These are phyloP conservation scores for Poteriospumella lacustris DNA, from an alignment of 108 stramenopile genomes.

Conservation along the genomic window DNA sequence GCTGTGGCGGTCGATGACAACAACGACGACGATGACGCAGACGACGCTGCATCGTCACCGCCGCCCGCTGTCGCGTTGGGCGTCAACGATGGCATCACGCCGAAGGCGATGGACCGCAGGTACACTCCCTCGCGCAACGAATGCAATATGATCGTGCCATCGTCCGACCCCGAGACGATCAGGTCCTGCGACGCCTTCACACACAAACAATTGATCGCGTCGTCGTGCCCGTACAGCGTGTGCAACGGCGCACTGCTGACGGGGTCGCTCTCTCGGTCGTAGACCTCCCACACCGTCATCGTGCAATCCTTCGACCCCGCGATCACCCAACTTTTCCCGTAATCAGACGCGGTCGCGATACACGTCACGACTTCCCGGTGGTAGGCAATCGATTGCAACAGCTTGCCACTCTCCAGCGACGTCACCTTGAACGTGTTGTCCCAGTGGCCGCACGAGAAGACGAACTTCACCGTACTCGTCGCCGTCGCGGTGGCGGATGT, in stretches of 20 bases:
- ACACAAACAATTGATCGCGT: slow-evolving; percentile 11
- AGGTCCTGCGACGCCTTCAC: background rate
- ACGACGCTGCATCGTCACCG: background rate
- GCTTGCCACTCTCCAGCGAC: background rate
- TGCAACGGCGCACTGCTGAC: background rate
- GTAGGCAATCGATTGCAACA: slow-evolving; percentile 13
- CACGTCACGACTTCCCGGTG: slow-evolving; percentile 27
- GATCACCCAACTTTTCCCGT: background rate
- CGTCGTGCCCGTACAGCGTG: slow-evolving; percentile 20
- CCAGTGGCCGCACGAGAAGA: slow-evolving; percentile 26
- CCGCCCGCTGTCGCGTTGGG: no score
- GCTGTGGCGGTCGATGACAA: background rate
- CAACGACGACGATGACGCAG: background rate
- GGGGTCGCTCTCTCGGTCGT: background rate
- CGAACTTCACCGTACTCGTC: background rate
- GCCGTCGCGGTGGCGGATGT: no score
- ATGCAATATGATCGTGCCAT: slow-evolving; percentile 18
- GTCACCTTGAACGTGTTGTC: slow-evolving; percentile 25
- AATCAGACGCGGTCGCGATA: slow-evolving; percentile 18
- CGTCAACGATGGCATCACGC: no score
- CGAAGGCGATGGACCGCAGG: slow-evolving; percentile 9
- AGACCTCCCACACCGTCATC: slow-evolving; percentile 8
- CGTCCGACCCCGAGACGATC: slow-evolving; percentile 17
- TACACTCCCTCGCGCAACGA: slow-evolving; percentile 3
- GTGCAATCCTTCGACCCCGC: slow-evolving; percentile 21